phyloP scores from a whole-genome alignment of 306 rosid genomes.

The Castanea crenata region DNA sequence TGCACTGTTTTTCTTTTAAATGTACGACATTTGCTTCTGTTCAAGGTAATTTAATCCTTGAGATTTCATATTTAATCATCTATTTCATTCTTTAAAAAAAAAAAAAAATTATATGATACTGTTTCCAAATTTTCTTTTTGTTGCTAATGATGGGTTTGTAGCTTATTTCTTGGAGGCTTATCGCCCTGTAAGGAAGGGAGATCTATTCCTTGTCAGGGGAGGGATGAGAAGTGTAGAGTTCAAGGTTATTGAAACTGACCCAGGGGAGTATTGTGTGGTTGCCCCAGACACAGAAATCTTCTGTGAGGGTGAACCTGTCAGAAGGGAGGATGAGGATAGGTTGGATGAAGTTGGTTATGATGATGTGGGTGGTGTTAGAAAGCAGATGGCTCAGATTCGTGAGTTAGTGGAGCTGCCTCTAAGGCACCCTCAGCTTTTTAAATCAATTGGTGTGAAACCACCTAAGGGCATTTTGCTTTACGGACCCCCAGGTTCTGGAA shows the following conservation, averaged over 20 bases:
- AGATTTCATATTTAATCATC: not conserved
- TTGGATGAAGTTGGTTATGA: constrained; percentile 65
- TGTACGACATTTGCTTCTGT: too few relatives aligned
- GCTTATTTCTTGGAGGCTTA: constrained; percentile 72
- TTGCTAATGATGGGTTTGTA: constrained; percentile 24
- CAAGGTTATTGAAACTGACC: constrained; percentile 66
- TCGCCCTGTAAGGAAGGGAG: constrained; percentile 68
- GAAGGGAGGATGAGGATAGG: constrained; percentile 66
- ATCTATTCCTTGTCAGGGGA: constrained; percentile 60
- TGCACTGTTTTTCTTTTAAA: too few relatives aligned
- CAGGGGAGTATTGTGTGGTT: constrained; percentile 65
- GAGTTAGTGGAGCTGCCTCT: constrained; percentile 69
- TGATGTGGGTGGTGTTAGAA: constrained; percentile 72
- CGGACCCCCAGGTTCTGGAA: constrained; percentile 71
- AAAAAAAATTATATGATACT: not conserved
- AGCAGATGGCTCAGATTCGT: constrained; percentile 76
- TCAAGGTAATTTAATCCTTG: too few relatives aligned
- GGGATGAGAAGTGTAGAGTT: constrained; percentile 75
- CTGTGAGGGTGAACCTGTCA: constrained; percentile 65
- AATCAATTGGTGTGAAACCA: constrained; percentile 69
- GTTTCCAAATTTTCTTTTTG: too few relatives aligned
- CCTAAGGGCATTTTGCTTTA: constrained; percentile 68
- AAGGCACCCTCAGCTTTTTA: constrained; percentile 68
- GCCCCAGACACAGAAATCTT: constrained; percentile 67
- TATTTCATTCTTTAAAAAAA: too few relatives aligned